Evolutionary conservation across 169 alveolate species (phyloP), one percentile per base, ranked within the genome.

Genomic region (Eimeria sp.): DNA sequence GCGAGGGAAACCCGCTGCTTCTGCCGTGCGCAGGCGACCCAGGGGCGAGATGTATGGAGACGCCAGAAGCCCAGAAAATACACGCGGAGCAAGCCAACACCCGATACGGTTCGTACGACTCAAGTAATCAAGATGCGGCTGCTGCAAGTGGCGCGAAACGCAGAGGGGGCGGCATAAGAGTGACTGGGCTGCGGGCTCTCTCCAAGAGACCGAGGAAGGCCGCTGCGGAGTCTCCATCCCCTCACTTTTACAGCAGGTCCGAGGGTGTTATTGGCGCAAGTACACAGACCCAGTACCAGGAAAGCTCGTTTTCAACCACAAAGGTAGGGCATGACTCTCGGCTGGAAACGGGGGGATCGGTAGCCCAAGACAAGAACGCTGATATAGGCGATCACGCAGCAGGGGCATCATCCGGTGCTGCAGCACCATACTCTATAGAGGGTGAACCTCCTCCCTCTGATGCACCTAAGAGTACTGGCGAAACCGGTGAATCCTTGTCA

Each of bases 1-100:
- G 76, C 65, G 82, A 86, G 25, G 93, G 93, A 16, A 86, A 86
- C 82, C 93, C 93, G 40, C 93, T 86, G 11, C 76, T 86, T 40
- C 25, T 45, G 67, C 93, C 58, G 27, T 61, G 45, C 25, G 22
- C 82, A 4, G 43, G 49, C 43, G 93, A 61, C 30, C 54, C 22
- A n/a, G 72, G 70, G 54, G 30, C 73, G 75, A 25, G 18, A 34
- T 10, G 54, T 18, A 34, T 54, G 13, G 90, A 4, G 11, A n/a
- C 30, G 45, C 45, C 90, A 13, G 47, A 47, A 49, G 34, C 43
- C 65, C 43, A 47, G 61, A 76, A n/a, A 25, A 25, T 3, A 70
- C 80, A 78, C 65, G 51, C 5, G 91, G 91, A 83, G 14, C 34
- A 57, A 13, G 16, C 20, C 76, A 57, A 83, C 58, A 43, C 18